Percentiles rank a stretch among this genome's conserved stretches.
These are phyloP conservation scores for Gossypium longicalyx DNA, from an alignment of 345 rosid genomes.

Conservation along the genomic window DNA sequence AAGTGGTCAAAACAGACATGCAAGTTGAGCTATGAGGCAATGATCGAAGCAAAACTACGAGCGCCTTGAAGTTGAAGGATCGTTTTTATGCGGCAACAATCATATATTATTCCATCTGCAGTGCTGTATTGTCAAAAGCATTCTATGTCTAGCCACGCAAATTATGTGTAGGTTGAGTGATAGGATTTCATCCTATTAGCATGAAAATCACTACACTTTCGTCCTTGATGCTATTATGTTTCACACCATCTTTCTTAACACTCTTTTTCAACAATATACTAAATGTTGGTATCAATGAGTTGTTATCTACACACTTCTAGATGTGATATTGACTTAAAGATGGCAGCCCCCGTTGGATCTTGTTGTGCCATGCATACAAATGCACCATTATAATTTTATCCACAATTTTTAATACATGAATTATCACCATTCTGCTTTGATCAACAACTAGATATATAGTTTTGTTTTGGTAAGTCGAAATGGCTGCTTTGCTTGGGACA, in stretches of 20 bases:
- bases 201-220: neutral
- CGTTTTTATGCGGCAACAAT: neutral
- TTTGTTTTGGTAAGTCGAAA: neutral
- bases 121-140: too few species aligned
- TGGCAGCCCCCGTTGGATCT: neutral
- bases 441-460: too few species aligned
- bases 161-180: neutral
- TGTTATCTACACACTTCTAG: neutral
- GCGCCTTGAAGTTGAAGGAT: neutral
- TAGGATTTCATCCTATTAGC: neutral
- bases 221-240: neutral
- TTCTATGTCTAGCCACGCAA: neutral
- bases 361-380: neutral
- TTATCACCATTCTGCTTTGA: too few species aligned
- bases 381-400: neutral
- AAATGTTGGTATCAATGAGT: neutral
- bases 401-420: too few species aligned
- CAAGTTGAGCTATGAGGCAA: neutral
- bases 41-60: neutral
- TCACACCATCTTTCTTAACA: neutral
- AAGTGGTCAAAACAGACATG: neutral
- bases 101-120: too few species aligned
- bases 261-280: neutral
- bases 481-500: conserved; percentile 25
- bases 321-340: neutral